Evolutionary conservation across 2,329 filamentous ascomycete species (phyloP).

Genomic region (Daldinia sp.): DNA sequence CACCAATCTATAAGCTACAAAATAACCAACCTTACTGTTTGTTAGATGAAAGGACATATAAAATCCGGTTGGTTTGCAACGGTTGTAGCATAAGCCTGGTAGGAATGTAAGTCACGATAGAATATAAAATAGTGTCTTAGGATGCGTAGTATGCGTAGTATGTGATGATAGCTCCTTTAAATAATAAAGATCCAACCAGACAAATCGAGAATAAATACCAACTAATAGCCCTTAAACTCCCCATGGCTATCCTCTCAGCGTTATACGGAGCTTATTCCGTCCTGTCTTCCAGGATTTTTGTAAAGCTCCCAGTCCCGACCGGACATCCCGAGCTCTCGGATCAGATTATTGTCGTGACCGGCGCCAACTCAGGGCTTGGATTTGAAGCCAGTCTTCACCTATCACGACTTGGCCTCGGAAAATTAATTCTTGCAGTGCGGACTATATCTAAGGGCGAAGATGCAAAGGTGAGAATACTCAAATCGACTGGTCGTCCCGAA

Average conservation of each 20-base stretch:
- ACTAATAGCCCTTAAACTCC: not conserved
- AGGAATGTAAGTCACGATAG: not conserved
- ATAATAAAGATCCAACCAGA: no score
- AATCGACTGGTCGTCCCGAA: conserved; percentile 32
- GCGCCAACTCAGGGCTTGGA: conserved; percentile 54
- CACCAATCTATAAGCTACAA: not conserved
- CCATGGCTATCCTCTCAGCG: not conserved
- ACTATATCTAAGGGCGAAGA: conserved; percentile 27
- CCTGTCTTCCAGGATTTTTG: not conserved
- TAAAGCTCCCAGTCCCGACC: not conserved
- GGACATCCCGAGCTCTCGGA: conserved; percentile 44
- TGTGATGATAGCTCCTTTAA: no score
- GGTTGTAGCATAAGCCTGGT: not conserved
- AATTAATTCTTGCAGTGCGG: conserved; percentile 56
- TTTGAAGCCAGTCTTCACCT: conserved; percentile 54
- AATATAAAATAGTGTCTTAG: not conserved
- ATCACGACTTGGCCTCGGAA: conserved; percentile 50
- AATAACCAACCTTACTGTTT: no score
- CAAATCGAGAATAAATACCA: not conserved
- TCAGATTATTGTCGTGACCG: conserved; percentile 53
- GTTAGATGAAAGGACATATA: not conserved
- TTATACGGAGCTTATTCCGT: not conserved
- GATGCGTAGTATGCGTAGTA: no score
- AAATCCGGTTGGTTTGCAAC: not conserved
- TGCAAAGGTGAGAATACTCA: conserved; percentile 11